Base-by-base conservation (phyloP, 345 rosid species). In the Gossypioides kirkii region DNA sequence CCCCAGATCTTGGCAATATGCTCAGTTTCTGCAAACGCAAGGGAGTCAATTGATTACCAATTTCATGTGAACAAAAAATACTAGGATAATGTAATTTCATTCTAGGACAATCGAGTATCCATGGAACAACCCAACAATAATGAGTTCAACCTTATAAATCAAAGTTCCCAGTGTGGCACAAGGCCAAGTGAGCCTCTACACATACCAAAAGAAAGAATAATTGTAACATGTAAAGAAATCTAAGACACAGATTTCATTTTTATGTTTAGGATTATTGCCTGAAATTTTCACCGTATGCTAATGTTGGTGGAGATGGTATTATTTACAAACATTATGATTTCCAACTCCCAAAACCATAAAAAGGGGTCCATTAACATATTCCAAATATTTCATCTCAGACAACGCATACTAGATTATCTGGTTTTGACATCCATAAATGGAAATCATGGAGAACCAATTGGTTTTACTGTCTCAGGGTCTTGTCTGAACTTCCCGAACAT, bases 1-100 rank as follows among this genome's bases (percentile, higher is more conserved):
- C 98, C 69, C 99, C 99, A 45, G 98, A 80, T 81, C 99, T 90
- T 55, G 98, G 99, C 85, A 96, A 84, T 80, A 96, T 96, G 88
- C 99, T 96, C 77, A 96, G 75, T 72, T 96, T 96, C 97, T 96
- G 79, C 68, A 61, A 78, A 77, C 22, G 79, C 74, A 71, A 69
- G 66, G 4, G 61, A 59, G 28, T 42, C 23, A 13, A 58, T 25
- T 16, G 23, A 20, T n/a, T 52, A 61, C 49, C 69, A 70, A 63
- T 56, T 71, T 49, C 58, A 65, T 20, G 53, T 22, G 52, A 65
- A 45, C 32, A 64, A 25, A 10, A 17, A 8, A 22, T 9, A 25
- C 4, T 61, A 43, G 13, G 7, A 17, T 17, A 20, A 36, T 36
- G 36, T 3, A 36, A 61, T 20, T 36, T 45, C 46, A 36, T 38